Percentiles rank a stretch among this genome's conserved stretches.
phyloP scores from a whole-genome alignment of 371 early-diverging fungal species.

The Sporodiniella umbellata region DNA sequence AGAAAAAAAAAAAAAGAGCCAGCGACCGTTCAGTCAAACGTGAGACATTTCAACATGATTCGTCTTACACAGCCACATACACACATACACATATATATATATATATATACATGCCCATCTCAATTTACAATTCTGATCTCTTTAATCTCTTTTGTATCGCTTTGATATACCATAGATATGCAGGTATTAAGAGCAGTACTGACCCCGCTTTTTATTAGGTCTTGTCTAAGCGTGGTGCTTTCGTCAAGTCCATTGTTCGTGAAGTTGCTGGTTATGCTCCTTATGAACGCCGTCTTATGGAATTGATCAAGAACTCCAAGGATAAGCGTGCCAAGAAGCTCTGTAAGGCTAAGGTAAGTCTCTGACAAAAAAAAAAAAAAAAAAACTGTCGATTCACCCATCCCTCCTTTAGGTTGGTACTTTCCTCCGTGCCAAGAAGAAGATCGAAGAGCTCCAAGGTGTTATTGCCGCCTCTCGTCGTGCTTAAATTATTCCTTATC shows the following conservation, averaged over 20 bases:
- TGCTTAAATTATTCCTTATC: conserved; percentile 46
- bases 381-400: conserved; percentile 70
- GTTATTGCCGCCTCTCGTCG: conserved; percentile 97
- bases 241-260: conserved; percentile 92
- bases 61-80: no score
- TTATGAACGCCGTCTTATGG: conserved; percentile 98
- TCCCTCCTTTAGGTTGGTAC: conserved; percentile 94
- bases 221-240: conserved; percentile 81
- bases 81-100: no score
- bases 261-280: conserved; percentile 98
- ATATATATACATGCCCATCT: no score
- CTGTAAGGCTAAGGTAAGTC: conserved; percentile 94
- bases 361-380: conserved; percentile 56
- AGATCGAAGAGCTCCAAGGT: conserved; percentile 95
- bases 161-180: no score
- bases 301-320: conserved; percentile 99
- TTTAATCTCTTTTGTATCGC: no score
- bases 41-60: no score
- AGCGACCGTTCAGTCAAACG: no score
- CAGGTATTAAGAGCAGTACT: no score
- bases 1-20: background rate
- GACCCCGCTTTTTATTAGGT: conserved; percentile 37
- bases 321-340: conserved; percentile 99
- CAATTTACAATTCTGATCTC: no score
- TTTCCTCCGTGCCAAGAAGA: conserved; percentile 95